These are phyloP conservation scores for Diplotaxis tenuifolia DNA, from an alignment of 345 rosid genomes.

Conservation along the genomic window DNA sequence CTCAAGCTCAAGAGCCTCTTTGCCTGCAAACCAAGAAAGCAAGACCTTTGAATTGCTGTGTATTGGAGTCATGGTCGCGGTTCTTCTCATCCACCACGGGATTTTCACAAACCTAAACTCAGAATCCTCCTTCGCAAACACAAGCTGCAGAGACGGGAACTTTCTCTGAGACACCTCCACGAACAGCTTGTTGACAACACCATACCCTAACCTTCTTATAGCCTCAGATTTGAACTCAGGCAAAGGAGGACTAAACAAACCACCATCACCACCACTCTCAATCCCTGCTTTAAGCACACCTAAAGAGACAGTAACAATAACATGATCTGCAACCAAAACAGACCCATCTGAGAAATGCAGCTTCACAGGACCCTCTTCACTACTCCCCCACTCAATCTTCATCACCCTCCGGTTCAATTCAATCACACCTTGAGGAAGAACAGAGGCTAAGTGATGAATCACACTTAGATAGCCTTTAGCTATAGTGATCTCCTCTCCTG, in stretches of 20 bases:
- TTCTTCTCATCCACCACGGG: slow-evolving; percentile 96
- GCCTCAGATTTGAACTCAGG: slow-evolving; percentile 77
- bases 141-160: slow-evolving; percentile 74
- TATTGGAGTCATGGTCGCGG: slow-evolving; percentile 75
- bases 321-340: slow-evolving; percentile 72
- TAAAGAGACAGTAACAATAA: slow-evolving; percentile 79
- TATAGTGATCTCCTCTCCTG: slow-evolving; percentile 94
- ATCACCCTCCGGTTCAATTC: slow-evolving; percentile 62
- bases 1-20: slow-evolving; percentile 90
- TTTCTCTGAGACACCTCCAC: slow-evolving; percentile 39
- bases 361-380: slow-evolving; percentile 56
- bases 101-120: slow-evolving; percentile 53
- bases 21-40: slow-evolving; percentile 93
- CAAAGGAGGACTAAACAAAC: slow-evolving; percentile 73
- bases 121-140: slow-evolving; percentile 56
- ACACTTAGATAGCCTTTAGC: slow-evolving; percentile 82
- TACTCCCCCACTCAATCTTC: slow-evolving; percentile 69
- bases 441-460: slow-evolving; percentile 66
- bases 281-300: slow-evolving; percentile 88
- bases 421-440: slow-evolving; percentile 65
- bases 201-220: slow-evolving; percentile 77
- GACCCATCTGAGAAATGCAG: slow-evolving; percentile 88
- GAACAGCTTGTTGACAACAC: slow-evolving; percentile 93
- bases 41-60: slow-evolving; percentile 66
- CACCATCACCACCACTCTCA: slow-evolving; percentile 29